A percentile compares a stretch with the other conserved stretches of the same genome.
Evolutionary conservation across 2,329 filamentous ascomycete genomes (phyloP).

Genomic region (Epicoccum nigrum): DNA sequence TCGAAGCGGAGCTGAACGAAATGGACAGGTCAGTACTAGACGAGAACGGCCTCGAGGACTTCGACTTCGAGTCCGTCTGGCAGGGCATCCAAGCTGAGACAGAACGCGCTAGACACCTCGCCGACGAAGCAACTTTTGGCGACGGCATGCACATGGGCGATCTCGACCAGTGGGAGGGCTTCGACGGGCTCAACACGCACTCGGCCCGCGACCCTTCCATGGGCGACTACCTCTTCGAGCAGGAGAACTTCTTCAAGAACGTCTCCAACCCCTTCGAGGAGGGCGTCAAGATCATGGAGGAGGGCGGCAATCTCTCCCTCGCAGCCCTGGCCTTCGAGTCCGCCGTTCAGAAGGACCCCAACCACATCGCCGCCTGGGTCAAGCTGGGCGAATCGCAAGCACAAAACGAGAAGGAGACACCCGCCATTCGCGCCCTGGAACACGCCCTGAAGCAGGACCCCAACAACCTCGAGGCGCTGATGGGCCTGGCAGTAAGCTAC

Average conservation of each 20-base stretch:
- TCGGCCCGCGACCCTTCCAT: slow-evolving; percentile 74
- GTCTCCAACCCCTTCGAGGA: slow-evolving; percentile 88
- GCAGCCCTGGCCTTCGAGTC: slow-evolving; percentile 95
- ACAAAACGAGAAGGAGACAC: slow-evolving; percentile 97
- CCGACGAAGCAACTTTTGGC: slow-evolving; percentile 67
- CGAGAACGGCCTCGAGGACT: slow-evolving; percentile 82
- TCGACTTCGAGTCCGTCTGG: slow-evolving; percentile 92
- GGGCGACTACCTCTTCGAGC: slow-evolving; percentile 92
- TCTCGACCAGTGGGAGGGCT: slow-evolving; percentile 78
- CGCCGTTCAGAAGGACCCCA: slow-evolving; percentile 85
- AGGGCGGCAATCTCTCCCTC: slow-evolving; percentile 91
- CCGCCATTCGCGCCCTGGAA: slow-evolving; percentile 91
- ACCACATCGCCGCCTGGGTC: slow-evolving; percentile 92
- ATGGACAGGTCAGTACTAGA: slow-evolving; percentile 79
- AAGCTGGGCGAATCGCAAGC: slow-evolving; percentile 90
- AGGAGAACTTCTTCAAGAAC: slow-evolving; percentile 86
- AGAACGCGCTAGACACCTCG: slow-evolving; percentile 72
- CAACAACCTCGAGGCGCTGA: slow-evolving; percentile 84
- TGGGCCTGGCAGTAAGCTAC: slow-evolving; percentile 95
- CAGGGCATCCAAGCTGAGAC: slow-evolving; percentile 79
- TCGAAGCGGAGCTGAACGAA: slow-evolving; percentile 86
- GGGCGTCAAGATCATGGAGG: slow-evolving; percentile 88
- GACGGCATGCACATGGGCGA: slow-evolving; percentile 70
- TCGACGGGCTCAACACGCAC: slow-evolving; percentile 73
- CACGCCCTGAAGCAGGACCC: slow-evolving; percentile 88